Percentiles rank a stretch among this genome's conserved stretches.
phyloP scores from a whole-genome alignment of 345 rosid genomes.

The Bruguiera gymnorhiza region DNA sequence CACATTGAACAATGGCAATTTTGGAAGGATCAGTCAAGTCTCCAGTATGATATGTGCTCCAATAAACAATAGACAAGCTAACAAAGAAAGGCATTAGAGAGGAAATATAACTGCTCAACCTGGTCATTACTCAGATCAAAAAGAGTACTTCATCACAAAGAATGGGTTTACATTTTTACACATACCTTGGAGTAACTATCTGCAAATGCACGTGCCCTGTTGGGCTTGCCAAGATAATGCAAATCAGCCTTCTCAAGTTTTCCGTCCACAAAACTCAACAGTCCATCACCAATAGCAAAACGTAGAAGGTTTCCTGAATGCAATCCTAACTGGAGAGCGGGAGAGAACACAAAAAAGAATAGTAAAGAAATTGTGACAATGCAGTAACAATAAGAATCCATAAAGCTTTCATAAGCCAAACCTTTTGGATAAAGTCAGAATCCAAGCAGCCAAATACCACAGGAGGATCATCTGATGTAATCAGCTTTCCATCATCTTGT shows the following conservation, averaged over 20 bases:
- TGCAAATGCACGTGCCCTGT: conserved; percentile 79
- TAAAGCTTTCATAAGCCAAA: conserved; percentile 21
- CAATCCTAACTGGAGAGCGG: conserved; percentile 52
- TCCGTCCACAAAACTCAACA: conserved; percentile 73
- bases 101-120: too few species aligned
- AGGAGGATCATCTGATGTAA: conserved; percentile 86
- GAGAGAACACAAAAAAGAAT: conserved; percentile 9
- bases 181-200: conserved; percentile 96
- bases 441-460: conserved; percentile 66
- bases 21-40: not conserved
- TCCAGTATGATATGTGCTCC: not conserved
- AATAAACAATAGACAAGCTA: not conserved
- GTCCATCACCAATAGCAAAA: conserved; percentile 67
- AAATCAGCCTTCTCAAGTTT: conserved; percentile 78
- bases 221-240: conserved; percentile 59
- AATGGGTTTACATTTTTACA: conserved; percentile 3
- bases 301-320: conserved; percentile 62
- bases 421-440: conserved; percentile 59
- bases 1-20: not conserved
- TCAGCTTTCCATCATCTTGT: conserved; percentile 71
- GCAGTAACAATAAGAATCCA: not conserved
- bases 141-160: not conserved
- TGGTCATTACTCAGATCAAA: not conserved
- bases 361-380: not conserved
- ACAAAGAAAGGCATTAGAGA: not conserved